Conservation (phyloP, 148 eudicot genomes). For the Gaultheria prostrata region DNA sequence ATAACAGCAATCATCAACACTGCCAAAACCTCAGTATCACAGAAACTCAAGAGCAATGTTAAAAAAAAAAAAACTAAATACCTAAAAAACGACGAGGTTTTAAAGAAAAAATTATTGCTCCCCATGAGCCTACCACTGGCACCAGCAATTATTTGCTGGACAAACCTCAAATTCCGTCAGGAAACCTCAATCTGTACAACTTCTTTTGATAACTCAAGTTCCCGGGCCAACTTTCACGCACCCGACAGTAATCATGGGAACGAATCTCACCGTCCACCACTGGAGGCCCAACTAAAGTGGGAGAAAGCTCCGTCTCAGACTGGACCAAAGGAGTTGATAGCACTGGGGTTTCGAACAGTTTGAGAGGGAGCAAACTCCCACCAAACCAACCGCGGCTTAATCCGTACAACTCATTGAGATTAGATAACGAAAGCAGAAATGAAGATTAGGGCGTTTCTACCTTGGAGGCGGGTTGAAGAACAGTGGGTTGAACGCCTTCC, state of each 20-base stretch:
- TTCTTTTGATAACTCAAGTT: no score
- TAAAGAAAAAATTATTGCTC: background rate
- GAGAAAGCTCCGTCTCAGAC: no score
- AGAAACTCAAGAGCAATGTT: background rate
- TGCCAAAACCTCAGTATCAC: background rate
- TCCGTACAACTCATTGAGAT: background rate
- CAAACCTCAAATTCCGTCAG: background rate
- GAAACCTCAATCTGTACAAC: no score
- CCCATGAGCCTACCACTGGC: background rate
- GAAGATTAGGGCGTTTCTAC: slow-evolving; percentile 9
- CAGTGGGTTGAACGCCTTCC: slow-evolving; percentile 28
- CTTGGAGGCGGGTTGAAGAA: slow-evolving; percentile 27
- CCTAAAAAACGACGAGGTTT: background rate
- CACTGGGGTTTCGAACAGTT: no score
- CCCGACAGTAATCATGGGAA: no score
- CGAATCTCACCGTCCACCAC: no score
- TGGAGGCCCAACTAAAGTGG: no score
- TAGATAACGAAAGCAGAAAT: background rate
- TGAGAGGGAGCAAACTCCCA: no score
- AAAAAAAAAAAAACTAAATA: background rate
- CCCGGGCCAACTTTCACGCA: no score
- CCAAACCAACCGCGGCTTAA: background rate
- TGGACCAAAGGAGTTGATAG: no score
- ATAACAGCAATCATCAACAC: background rate
- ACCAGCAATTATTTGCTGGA: background rate